Base-by-base conservation (phyloP, 176 grass and related monocot species). In the Rhynchospora pubera region DNA sequence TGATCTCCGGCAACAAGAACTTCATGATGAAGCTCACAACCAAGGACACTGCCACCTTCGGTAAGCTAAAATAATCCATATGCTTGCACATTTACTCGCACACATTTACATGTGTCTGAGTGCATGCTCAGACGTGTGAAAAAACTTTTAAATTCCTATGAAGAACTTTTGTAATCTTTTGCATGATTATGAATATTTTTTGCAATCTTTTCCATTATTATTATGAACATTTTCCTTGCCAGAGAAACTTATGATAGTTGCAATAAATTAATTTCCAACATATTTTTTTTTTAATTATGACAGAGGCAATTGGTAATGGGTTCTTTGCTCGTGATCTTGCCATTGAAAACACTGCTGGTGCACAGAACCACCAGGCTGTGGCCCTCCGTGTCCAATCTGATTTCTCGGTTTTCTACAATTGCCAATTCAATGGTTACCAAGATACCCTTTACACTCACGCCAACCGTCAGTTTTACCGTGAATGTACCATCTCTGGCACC, bases 371-470 rank as follows among this genome's bases (percentile, higher is more conserved):
- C 83, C 93, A 95, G 82, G 93, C 90, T 0, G 93, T 95, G 72
- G 90, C 93, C 5, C 69, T 95, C 5, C 87, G 90, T 0, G 84
- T 83, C 51, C 89, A 89, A 84, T 91, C 89, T 24, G 92, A 94
- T 77, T 72, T 78, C 65, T 90, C 93, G 0, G 88, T 90, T 0
- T 95, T 92, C 60, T 95, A 88, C 93, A 81, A 92, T 69, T 90
- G 90, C 82, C 18, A 45, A 13, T 88, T 95, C 53, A 84, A 92
- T n/a, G 93, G 93, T 0, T 95, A 87, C 83, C 93, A 93, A 15
- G 93, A 97, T 86, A 97, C 86, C 64, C 91, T 97, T 2, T 97
- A 97, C 86, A 85, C 90, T 11, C 89, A 93, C 83, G 84, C 90
- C 60, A 81, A 87, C 73, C 65, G 88, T 3, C 93, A 97, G 88